A percentile compares a stretch with the other conserved stretches of the same genome.
phyloP scores from a whole-genome alignment of 2,329 filamentous ascomycete species.

The Fusarium keratoplasticum region DNA sequence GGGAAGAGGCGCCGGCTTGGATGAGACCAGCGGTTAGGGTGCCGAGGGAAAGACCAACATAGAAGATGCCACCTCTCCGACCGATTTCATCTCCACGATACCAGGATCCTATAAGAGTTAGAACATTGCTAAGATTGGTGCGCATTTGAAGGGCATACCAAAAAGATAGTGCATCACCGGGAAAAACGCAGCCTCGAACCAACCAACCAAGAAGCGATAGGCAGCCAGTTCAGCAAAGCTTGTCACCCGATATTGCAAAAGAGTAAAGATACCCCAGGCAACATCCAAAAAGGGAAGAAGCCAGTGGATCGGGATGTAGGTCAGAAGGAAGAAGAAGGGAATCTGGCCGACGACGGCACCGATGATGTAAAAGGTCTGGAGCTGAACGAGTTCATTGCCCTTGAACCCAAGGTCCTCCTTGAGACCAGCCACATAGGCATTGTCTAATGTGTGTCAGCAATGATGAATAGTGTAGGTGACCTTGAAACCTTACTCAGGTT shows the following conservation, averaged over 20 bases:
- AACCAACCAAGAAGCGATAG: conserved; percentile 66
- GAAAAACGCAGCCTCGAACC: conserved; percentile 61
- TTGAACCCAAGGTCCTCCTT: conserved; percentile 63
- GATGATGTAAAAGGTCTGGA: conserved; percentile 61
- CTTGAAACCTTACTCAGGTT: conserved; percentile 32
- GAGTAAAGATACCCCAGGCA: conserved; percentile 67
- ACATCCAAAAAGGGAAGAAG: conserved; percentile 64
- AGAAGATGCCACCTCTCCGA: conserved; percentile 62
- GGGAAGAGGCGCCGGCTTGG: conserved; percentile 54
- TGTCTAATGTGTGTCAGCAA: conserved; percentile 50
- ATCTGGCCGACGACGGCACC: conserved; percentile 64
- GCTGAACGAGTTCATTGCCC: conserved; percentile 65
- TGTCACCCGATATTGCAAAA: conserved; percentile 64
- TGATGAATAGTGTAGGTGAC: neutral
- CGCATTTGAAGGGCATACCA: neutral
- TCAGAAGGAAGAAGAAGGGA: conserved; percentile 64
- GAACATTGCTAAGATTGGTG: no score
- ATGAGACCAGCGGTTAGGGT: conserved; percentile 65
- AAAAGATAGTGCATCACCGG: conserved; percentile 54
- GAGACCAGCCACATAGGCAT: conserved; percentile 66
- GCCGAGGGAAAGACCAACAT: conserved; percentile 62
- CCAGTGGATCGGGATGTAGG: conserved; percentile 59
- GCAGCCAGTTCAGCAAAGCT: conserved; percentile 62
- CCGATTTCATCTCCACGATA: conserved; percentile 61
- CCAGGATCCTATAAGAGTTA: conserved; percentile 55